phyloP scores from a whole-genome alignment of 2,329 filamentous ascomycete species.

The Nigrospora sphaerica region DNA sequence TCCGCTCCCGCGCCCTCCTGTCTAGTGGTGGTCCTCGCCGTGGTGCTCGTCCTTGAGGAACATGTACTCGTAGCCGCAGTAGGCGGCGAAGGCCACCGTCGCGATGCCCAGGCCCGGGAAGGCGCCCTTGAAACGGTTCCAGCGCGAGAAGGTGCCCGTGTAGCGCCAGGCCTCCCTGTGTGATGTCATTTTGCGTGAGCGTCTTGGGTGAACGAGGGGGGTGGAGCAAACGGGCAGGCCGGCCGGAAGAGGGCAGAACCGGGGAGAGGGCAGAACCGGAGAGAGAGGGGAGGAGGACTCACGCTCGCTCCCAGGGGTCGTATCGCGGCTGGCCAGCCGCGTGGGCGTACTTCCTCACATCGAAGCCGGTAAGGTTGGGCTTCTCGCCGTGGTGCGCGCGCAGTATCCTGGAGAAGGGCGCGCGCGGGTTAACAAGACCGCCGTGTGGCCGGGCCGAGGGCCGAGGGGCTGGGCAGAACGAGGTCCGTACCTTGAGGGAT shows the following conservation, averaged over 20 bases:
- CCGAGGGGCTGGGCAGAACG: not conserved
- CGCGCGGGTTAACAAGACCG: not conserved
- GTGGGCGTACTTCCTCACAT: slow-evolving; percentile 71
- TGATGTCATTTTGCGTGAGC: not conserved
- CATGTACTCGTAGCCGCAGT: slow-evolving; percentile 84
- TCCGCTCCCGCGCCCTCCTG: slow-evolving; percentile 3
- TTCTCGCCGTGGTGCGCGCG: slow-evolving; percentile 43
- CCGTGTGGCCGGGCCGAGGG: not conserved
- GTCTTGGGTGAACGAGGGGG: no score
- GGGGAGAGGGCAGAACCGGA: not conserved
- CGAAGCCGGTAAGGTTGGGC: slow-evolving; percentile 87
- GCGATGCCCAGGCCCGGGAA: slow-evolving; percentile 93
- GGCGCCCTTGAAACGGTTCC: slow-evolving; percentile 78
- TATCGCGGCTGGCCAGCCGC: slow-evolving; percentile 57
- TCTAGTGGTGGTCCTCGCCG: slow-evolving; percentile 44
- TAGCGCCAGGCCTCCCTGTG: slow-evolving; percentile 94
- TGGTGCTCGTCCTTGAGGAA: slow-evolving; percentile 71
- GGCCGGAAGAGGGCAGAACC: not conserved
- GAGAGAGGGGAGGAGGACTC: slow-evolving; percentile 23
- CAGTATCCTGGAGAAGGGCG: slow-evolving; percentile 33
- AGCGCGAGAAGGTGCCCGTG: slow-evolving; percentile 77
- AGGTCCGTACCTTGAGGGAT: slow-evolving; percentile 25
- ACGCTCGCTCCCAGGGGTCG: slow-evolving; percentile 62
- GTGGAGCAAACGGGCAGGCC: no score
- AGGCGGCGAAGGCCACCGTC: slow-evolving; percentile 81